Base-by-base conservation (phyloP, 768 basidiomycete species). In the Termitomyces bulborhizus region DNA sequence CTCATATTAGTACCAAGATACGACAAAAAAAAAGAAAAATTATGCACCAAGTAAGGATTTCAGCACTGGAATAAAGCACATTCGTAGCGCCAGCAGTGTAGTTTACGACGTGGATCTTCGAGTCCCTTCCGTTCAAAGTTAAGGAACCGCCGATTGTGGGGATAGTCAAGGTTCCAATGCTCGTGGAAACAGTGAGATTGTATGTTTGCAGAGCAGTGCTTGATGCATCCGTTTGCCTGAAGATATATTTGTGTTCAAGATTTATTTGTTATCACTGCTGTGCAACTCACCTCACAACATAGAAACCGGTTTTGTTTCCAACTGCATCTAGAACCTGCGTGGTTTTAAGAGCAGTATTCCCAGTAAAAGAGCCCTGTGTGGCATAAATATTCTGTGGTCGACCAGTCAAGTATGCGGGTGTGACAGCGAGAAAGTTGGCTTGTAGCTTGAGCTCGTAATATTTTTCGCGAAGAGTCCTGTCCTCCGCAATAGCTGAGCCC, bases 371-470 rank as follows among this genome's bases (percentile, higher is more conserved):
- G 1, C 77, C 75, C 60, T 71, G 73, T 9, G 71, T 70, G 18
- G 62, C 66, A 54, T 62, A 54, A 36, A 75, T 67, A 53, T 79
- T 80, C 58, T 69, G 69, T 1, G 78, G 77, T 26, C 72, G 69
- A 5, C 71, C 74, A 6, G 79, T 81, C 24, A 78, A 68, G 62
- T 74, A 81, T 5, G 79, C 76, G 5, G 77, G 77, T 42, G 76
- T 78, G 32, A 76, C 79, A 2, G 73, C 71, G 45, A 79, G 66
- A 68, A 80, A 80, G 62, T 76, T 74, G 36, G 78, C 75, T 61
- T 79, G 76, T 16, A 79, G 62, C 60, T 81, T 81, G 48, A 79
- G 64, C 55, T 81, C 79, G 50, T 80, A 79, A 62, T 74, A 79
- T 59, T 81, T 81, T 57, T 81, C 79, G 26, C 79, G 73, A 24